These are phyloP conservation scores for Aspergillus sp. DNA, from an alignment of 2,329 filamentous ascomycete genomes.

Conservation along the genomic window DNA sequence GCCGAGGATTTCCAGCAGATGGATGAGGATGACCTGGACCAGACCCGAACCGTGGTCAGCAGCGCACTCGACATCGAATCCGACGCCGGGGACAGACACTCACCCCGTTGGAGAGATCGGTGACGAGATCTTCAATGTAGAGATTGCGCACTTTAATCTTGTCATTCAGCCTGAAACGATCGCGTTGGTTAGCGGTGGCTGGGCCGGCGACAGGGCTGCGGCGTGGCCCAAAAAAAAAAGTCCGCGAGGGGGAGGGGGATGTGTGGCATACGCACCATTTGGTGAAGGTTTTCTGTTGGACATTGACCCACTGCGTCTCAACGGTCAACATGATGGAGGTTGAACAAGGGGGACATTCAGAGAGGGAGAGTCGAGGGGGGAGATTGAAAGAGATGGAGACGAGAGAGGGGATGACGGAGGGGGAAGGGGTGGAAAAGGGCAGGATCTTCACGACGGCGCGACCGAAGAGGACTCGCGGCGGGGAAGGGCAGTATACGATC, in stretches of 20 bases:
- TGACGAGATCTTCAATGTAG: conserved; percentile 81
- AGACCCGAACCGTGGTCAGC: conserved; percentile 1
- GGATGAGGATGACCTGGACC: conserved; percentile 81
- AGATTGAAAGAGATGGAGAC: background rate
- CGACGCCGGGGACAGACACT: conserved; percentile 37
- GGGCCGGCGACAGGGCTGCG: background rate
- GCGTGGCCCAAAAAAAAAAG: background rate
- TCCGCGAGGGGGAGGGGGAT: background rate
- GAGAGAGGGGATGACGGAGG: conserved; percentile 2
- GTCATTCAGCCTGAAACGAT: conserved; percentile 77
- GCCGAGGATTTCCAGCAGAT: conserved; percentile 93
- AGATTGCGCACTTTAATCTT: conserved; percentile 79
- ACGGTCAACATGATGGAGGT: conserved; percentile 44
- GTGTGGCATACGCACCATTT: conserved; percentile 68
- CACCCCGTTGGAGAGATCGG: conserved; percentile 91
- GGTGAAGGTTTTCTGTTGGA: conserved; percentile 98
- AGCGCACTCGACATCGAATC: background rate
- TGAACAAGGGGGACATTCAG: conserved; percentile 21
- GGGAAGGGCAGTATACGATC: too few relatives aligned
- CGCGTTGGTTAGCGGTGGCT: background rate
- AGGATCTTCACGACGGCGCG: conserved; percentile 19
- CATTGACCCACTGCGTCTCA: conserved; percentile 67
- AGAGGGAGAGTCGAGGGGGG: background rate
- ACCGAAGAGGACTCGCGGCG: conserved; percentile 1
- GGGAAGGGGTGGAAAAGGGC: conserved; percentile 14